Conservation (phyloP, 2,329 filamentous ascomycete genomes). For the Helotiales sp. region DNA sequence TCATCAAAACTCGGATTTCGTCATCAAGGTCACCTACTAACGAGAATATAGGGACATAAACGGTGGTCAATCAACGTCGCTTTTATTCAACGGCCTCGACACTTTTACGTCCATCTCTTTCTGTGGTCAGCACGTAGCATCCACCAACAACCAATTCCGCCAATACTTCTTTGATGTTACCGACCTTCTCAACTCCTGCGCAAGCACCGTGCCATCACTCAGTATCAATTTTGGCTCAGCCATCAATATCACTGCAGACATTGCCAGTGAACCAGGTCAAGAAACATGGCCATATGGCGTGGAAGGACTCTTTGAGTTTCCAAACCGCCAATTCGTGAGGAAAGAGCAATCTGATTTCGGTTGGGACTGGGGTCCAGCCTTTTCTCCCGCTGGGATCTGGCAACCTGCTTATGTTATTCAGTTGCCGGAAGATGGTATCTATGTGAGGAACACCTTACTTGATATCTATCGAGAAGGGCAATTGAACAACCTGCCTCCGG, state of each 20-base stretch:
- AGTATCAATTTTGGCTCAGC: conserved; percentile 58
- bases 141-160: conserved; percentile 62
- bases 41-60: conserved; percentile 26
- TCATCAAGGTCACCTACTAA: conserved; percentile 5
- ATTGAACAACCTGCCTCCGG: conserved; percentile 56
- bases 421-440: conserved; percentile 42
- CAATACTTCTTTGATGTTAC: conserved; percentile 62
- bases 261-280: conserved; percentile 44
- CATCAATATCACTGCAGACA: conserved; percentile 50
- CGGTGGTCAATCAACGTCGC: conserved; percentile 46
- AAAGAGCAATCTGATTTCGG: conserved; percentile 65
- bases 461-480: conserved; percentile 61
- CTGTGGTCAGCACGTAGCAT: conserved; percentile 53
- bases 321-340: conserved; percentile 55
- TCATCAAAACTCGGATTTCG: no score
- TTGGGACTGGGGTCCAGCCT: conserved; percentile 64
- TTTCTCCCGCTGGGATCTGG: conserved; percentile 64
- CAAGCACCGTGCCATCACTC: conserved; percentile 39
- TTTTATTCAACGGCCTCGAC: conserved; percentile 63
- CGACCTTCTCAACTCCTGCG: conserved; percentile 43
- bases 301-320: conserved; percentile 50
- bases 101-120: conserved; percentile 58
- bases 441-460: conserved; percentile 53
- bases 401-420: conserved; percentile 58
- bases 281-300: conserved; percentile 49